Evolutionary conservation across 345 rosid genomes (phyloP).

Genomic region (Populus ilicifolia): DNA sequence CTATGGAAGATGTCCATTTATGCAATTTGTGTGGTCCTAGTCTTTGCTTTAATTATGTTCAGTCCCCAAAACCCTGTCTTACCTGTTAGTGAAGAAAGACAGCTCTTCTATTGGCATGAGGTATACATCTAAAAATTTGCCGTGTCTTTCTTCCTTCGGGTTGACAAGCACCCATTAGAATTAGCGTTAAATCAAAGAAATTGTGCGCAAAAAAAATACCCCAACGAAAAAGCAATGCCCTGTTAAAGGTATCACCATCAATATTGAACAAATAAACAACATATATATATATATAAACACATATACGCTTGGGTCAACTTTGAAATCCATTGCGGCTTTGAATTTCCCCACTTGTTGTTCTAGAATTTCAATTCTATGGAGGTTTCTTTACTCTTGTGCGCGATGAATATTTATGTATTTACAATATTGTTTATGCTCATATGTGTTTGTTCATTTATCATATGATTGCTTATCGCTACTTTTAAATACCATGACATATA

Average conservation of each 20-base stretch:
- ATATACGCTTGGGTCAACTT: slow-evolving; percentile 33
- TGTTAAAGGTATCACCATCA: slow-evolving; percentile 12
- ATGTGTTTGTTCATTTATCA: neutral
- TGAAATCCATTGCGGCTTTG: slow-evolving; percentile 36
- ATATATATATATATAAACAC: neutral
- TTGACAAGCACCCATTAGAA: slow-evolving; percentile 25
- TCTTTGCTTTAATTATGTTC: neutral
- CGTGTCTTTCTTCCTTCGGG: slow-evolving; percentile 18
- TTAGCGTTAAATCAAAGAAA: slow-evolving; percentile 33
- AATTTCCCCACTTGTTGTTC: slow-evolving; percentile 21
- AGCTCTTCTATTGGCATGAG: neutral
- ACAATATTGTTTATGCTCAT: neutral
- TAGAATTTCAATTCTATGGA: slow-evolving; percentile 5
- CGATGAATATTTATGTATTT: neutral
- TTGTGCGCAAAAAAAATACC: slow-evolving; percentile 3
- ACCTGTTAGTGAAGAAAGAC: slow-evolving; percentile 9
- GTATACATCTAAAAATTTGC: too few species aligned
- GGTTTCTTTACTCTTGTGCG: neutral
- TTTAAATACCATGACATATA: neutral
- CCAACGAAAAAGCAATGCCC: slow-evolving; percentile 2
- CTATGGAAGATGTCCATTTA: neutral
- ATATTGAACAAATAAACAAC: neutral
- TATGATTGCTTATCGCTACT: neutral
- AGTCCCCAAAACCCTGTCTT: neutral
- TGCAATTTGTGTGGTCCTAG: slow-evolving; percentile 6